Evolutionary conservation across 2,329 filamentous ascomycete genomes (phyloP).

Genomic region (Cladophialophora carrionii): DNA sequence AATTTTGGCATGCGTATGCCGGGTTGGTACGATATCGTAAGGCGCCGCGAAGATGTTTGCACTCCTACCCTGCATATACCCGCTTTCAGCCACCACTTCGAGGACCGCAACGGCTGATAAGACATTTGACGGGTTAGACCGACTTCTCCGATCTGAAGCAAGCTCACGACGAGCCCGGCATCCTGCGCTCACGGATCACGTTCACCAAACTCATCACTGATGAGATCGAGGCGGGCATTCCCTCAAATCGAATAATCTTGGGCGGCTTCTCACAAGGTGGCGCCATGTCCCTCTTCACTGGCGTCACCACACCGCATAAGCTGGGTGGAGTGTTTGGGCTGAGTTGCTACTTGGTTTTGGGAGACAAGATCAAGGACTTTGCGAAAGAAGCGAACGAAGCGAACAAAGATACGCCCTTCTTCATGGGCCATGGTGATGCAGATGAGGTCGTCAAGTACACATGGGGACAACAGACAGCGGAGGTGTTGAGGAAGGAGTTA

Average conservation of each 20-base stretch:
- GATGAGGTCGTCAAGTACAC: constrained; percentile 73
- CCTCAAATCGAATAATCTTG: constrained; percentile 79
- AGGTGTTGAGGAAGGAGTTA: constrained; percentile 67
- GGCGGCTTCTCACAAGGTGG: constrained; percentile 73
- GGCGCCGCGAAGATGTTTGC: constrained; percentile 47
- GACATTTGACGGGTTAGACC: constrained; percentile 40
- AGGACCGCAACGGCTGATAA: constrained; percentile 3
- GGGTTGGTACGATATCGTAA: constrained; percentile 54
- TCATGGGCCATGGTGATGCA: constrained; percentile 82
- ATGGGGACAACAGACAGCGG: constrained; percentile 69
- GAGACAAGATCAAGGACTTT: constrained; percentile 64
- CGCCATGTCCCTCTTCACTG: constrained; percentile 80
- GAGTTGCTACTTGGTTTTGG: constrained; percentile 77
- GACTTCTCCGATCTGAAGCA: constrained; percentile 48
- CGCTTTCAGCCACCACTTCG: constrained; percentile 2
- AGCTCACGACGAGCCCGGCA: constrained; percentile 65
- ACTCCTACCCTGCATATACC: constrained; percentile 15
- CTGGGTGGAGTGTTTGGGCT: constrained; percentile 87
- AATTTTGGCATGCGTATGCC: constrained; percentile 37
- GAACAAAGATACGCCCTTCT: constrained; percentile 78
- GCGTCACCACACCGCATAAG: constrained; percentile 72
- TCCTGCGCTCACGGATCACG: constrained; percentile 72
- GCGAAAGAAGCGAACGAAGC: constrained; percentile 56
- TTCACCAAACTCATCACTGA: constrained; percentile 77
- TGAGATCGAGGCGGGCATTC: constrained; percentile 80